These are phyloP conservation scores for Aristolochia californica DNA, from an alignment of 164 flowering plant genomes.

Conservation along the genomic window DNA sequence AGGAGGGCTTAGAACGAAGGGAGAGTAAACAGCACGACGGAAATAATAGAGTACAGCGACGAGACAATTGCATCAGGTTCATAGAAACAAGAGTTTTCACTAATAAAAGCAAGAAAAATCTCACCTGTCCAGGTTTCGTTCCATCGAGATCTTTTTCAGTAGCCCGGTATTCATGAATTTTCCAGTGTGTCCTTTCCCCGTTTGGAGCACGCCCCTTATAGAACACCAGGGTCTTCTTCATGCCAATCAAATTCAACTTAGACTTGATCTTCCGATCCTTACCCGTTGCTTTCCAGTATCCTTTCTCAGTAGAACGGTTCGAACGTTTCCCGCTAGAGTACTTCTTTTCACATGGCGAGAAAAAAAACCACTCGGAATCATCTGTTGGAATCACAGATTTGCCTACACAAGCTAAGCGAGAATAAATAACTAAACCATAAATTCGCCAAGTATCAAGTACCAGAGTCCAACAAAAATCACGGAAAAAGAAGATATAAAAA, in stretches of 20 bases:
- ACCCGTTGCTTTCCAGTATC: slow-evolving; percentile 82
- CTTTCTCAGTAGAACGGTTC: slow-evolving; percentile 57
- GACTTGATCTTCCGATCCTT: slow-evolving; percentile 56
- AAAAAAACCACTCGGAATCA: slow-evolving; percentile 90
- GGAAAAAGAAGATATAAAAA: neutral
- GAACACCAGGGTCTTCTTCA: slow-evolving; percentile 69
- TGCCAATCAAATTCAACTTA: slow-evolving; percentile 29
- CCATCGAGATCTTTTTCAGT: slow-evolving; percentile 48
- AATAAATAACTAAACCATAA: neutral
- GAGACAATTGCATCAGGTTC: too few species aligned
- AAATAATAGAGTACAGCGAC: too few species aligned
- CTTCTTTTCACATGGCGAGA: slow-evolving; percentile 69
- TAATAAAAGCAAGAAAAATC: neutral
- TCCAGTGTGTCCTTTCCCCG: slow-evolving; percentile 58
- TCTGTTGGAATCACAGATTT: slow-evolving; percentile 34
- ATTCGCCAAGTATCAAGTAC: neutral
- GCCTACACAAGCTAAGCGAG: slow-evolving; percentile 17
- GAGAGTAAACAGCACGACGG: too few species aligned
- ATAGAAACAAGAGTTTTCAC: too few species aligned
- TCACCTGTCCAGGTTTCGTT: slow-evolving; percentile 55
- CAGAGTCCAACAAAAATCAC: neutral
- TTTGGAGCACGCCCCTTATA: slow-evolving; percentile 61
- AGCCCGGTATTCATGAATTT: slow-evolving; percentile 68
- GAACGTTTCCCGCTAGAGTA: slow-evolving; percentile 56
- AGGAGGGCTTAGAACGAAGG: too few species aligned